Evolutionary conservation across 1,139 yeast species (phyloP).

Genomic region (Pichia sp.): DNA sequence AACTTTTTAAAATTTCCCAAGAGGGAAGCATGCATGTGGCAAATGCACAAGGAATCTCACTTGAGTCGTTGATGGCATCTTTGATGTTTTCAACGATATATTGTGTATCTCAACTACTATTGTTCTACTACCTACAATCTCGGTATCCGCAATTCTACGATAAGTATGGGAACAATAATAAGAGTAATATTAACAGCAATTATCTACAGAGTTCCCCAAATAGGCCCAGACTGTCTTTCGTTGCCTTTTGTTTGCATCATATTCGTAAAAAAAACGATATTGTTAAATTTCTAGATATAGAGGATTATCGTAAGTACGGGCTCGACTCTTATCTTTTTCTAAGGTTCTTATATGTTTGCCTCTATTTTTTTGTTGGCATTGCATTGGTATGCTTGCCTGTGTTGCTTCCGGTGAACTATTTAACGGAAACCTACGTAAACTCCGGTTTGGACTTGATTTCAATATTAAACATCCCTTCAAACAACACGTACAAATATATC

Average conservation of each 20-base stretch:
- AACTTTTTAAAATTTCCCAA: constrained; percentile 15
- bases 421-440: constrained; percentile 4
- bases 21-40: constrained; percentile 11
- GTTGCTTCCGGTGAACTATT: constrained; percentile 50
- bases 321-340: constrained; percentile 64
- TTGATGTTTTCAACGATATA: constrained; percentile 48
- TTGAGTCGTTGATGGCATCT: constrained; percentile 44
- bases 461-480: constrained; percentile 53
- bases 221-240: background rate
- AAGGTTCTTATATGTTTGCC: constrained; percentile 47
- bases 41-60: constrained; percentile 36
- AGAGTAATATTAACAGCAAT: background rate
- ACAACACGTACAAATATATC: constrained; percentile 43
- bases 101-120: constrained; percentile 48
- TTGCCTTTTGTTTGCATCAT: background rate
- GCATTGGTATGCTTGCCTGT: constrained; percentile 35
- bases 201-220: background rate
- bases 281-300: constrained; percentile 32
- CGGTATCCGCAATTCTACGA: constrained; percentile 50
- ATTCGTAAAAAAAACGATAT: constrained; percentile 31
- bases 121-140: constrained; percentile 50
- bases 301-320: constrained; percentile 47
- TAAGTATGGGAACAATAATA: constrained; percentile 40
- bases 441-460: constrained; percentile 58
- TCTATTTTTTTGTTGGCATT: constrained; percentile 45